Evolutionary conservation across 1,284 basidiomycete species (phyloP).

Genomic region (Puccinia triticina): DNA sequence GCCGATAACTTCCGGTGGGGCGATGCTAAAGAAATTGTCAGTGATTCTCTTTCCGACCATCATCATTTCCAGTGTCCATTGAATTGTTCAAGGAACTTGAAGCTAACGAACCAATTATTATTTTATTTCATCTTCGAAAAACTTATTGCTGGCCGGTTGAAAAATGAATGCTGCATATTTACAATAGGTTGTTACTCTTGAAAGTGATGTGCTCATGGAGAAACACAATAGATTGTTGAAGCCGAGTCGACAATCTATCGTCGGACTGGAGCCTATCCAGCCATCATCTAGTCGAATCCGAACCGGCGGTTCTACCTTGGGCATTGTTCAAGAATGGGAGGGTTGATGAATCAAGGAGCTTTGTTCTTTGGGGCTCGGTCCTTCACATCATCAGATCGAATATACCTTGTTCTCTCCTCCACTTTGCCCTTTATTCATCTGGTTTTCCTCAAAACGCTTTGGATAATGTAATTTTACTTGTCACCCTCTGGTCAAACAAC

Average conservation of each 20-base stretch:
- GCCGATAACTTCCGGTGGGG: constrained; percentile 96
- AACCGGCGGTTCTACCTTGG: constrained; percentile 7
- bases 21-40: constrained; percentile 90
- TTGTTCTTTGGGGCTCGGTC: not conserved
- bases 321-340: constrained; percentile 4
- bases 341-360: not conserved
- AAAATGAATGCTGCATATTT: too few relatives aligned
- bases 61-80: not conserved
- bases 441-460: not conserved
- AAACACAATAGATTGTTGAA: not conserved
- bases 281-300: not conserved
- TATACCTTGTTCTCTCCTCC: not conserved
- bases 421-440: not conserved
- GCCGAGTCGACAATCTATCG: constrained; percentile 11
- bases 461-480: not conserved
- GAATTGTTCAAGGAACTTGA: not conserved
- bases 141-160: too few relatives aligned
- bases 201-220: constrained; percentile 29
- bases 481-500: not conserved
- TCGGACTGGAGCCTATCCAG: not conserved
- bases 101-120: too few relatives aligned
- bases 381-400: not conserved
- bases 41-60: constrained; percentile 55
- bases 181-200: not conserved
- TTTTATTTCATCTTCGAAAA: too few relatives aligned